Percentiles rank a stretch among this genome's conserved stretches.
phyloP scores from a whole-genome alignment of 1,284 basidiomycete genomes.

The Meripilus lineatus region DNA sequence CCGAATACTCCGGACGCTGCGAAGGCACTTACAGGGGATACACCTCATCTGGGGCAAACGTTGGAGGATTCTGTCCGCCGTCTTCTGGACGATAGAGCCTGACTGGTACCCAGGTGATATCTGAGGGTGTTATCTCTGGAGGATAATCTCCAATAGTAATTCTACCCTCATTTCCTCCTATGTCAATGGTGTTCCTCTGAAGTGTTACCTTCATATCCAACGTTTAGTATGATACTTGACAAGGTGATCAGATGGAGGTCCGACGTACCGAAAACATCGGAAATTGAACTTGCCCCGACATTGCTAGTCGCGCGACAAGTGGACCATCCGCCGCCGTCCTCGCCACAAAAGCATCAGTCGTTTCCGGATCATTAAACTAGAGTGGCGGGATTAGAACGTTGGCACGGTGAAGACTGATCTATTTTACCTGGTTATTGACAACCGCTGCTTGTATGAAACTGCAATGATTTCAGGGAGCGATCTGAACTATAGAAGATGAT shows the following conservation, averaged over 20 bases:
- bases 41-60: constrained; percentile 31
- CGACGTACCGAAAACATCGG: constrained; percentile 39
- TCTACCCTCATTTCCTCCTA: constrained; percentile 29
- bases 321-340: constrained; percentile 39
- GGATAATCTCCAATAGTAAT: constrained; percentile 39
- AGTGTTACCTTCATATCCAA: constrained; percentile 26
- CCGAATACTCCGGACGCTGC: neutral
- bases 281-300: constrained; percentile 35
- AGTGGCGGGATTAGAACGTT: neutral
- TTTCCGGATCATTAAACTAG: constrained; percentile 23
- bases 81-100: constrained; percentile 31
- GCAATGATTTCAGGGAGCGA: neutral
- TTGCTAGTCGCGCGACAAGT: constrained; percentile 40
- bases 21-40: constrained; percentile 28
- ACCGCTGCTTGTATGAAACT: constrained; percentile 18
- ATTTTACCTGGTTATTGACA: constrained; percentile 29
- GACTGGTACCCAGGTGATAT: constrained; percentile 40
- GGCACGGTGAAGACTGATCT: too few species aligned
- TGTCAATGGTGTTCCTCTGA: constrained; percentile 36
- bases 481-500: neutral
- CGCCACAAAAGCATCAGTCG: constrained; percentile 36
- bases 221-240: neutral
- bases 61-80: constrained; percentile 32
- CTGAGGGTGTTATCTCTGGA: constrained; percentile 31
- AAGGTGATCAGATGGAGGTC: neutral